Base-by-base conservation (phyloP, 208 protist species). In the Porcisia deanei region DNA sequence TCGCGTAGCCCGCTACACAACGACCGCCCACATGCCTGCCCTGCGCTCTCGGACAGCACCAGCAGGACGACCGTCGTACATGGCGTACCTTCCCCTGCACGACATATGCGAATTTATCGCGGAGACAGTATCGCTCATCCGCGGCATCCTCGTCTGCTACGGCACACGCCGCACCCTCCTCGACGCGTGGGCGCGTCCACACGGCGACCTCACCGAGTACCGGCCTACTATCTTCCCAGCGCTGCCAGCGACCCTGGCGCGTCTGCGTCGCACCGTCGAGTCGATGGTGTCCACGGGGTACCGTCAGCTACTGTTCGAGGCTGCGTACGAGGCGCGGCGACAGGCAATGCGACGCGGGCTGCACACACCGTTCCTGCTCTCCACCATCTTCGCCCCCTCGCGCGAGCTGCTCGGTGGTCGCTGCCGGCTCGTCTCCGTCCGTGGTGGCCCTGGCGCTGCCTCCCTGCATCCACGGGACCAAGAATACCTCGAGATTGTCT, bases 11-110 rank as follows among this genome's bases (percentile, higher is more conserved):
- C 64, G 76, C 39, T 58, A 80, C 63, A 49, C 79, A 34, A 34
- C 72, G 39, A 37, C 57, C 39, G 49, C 57, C 39, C 58, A 18
- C 72, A 72, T 84, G 59, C 76, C 88, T 14, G 73, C 71, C 68
- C 39, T 80, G 55, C 75, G 79, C 30, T 72, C 75, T 47, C 75
- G 71, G 39, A 71, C 76, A 20, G 71, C 79, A 0, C 43, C 80
- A 25, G 49, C 39, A n/a, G 81, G 73, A 14, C 69, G 87, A 60
- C 79, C 84, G 43, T 73, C 87, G 20, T 95, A 97, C 79, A 76
- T 96, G 43, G 86, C 90, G 10, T 97, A 97, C 84, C 69, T 96
- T 2, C 91, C 94, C 14, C 76, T 97, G 30, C 90, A 93, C 25
- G 88, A 96, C 77, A 83, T 98, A 20, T 70, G 87, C 3, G 93